These are phyloP conservation scores for Botrytis tulipae DNA, from an alignment of 2,329 filamentous ascomycete genomes.

Conservation along the genomic window DNA sequence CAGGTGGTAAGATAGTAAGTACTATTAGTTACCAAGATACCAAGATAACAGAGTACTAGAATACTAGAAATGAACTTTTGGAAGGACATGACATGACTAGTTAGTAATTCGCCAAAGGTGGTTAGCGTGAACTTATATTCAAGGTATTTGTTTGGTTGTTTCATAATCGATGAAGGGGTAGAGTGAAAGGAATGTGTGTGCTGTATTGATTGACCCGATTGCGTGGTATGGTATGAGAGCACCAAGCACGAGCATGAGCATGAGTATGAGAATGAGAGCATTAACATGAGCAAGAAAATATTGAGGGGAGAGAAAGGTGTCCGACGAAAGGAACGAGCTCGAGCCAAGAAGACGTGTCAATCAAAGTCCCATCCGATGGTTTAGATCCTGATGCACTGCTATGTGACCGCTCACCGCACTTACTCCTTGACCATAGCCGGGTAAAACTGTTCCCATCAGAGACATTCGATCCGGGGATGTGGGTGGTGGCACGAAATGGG, in stretches of 20 bases:
- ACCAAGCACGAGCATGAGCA: not conserved
- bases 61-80: not conserved
- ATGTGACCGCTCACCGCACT: constrained; percentile 20
- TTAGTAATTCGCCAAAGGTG: not conserved
- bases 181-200: not conserved
- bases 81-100: constrained; percentile 1
- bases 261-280: not conserved
- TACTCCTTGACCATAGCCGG: constrained; percentile 10
- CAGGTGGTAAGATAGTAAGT: not conserved
- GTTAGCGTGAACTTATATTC: constrained; percentile 7
- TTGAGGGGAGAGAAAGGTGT: not conserved
- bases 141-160: not conserved
- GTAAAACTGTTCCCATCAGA: constrained; percentile 14
- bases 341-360: constrained; percentile 16
- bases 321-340: not conserved
- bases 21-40: not conserved
- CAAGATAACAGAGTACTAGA: not conserved
- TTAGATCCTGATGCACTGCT: not conserved
- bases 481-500: constrained; percentile 7
- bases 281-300: not conserved
- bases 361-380: constrained; percentile 1
- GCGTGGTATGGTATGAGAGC: constrained; percentile 11
- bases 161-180: not conserved
- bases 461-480: constrained; percentile 19
- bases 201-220: constrained; percentile 4